Conservation (phyloP, 2,329 filamentous ascomycete species). For the Aspergillus nomiae region DNA sequence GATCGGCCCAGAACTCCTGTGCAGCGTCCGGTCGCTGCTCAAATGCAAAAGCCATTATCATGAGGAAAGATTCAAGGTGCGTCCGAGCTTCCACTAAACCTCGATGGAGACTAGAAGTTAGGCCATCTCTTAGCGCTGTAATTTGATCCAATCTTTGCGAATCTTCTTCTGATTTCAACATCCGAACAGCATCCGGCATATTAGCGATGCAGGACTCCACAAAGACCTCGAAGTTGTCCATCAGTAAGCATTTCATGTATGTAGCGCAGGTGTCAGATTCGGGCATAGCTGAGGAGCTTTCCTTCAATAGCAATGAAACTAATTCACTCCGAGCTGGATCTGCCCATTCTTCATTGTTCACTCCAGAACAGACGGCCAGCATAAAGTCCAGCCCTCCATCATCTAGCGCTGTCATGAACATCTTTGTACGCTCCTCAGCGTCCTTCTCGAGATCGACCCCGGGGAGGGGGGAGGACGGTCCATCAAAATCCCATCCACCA, state of each 20-base stretch:
- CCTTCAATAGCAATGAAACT: constrained; percentile 78
- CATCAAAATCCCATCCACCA: constrained; percentile 82
- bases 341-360: constrained; percentile 80
- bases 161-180: constrained; percentile 84
- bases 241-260: constrained; percentile 71
- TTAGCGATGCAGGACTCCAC: constrained; percentile 93
- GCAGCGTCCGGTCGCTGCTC: constrained; percentile 83
- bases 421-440: constrained; percentile 68
- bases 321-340: constrained; percentile 83
- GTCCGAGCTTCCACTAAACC: constrained; percentile 50
- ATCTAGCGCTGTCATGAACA: constrained; percentile 75
- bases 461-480: constrained; percentile 59
- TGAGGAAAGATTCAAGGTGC: constrained; percentile 82
- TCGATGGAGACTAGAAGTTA: constrained; percentile 43
- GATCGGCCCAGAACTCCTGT: constrained; percentile 86
- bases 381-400: constrained; percentile 93
- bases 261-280: constrained; percentile 70
- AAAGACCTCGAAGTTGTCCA: constrained; percentile 82
- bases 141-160: constrained; percentile 63
- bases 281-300: constrained; percentile 68
- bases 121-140: constrained; percentile 47
- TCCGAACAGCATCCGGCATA: constrained; percentile 87
- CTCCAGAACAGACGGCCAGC: constrained; percentile 78
- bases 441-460: constrained; percentile 68
- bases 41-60: constrained; percentile 90